Evolutionary conservation across 2,329 filamentous ascomycete species (phyloP).

Genomic region (Fusarium sp.): DNA sequence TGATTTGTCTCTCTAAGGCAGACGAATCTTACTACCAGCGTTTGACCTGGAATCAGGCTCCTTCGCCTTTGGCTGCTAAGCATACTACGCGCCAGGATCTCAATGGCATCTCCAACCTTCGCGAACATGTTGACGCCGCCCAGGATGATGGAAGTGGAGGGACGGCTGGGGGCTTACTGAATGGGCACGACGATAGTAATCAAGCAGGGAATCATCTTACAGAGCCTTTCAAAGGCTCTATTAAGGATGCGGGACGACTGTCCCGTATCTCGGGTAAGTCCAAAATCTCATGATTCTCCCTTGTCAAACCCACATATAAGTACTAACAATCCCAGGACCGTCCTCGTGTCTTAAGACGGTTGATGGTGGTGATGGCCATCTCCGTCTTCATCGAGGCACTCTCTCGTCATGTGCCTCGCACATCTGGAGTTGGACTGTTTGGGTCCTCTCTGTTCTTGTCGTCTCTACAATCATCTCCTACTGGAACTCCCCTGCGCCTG

Average conservation of each 20-base stretch:
- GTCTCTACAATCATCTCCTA: slow-evolving; percentile 49
- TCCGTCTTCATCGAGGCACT: slow-evolving; percentile 48
- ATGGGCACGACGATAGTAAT: slow-evolving; percentile 45
- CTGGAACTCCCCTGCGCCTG: slow-evolving; percentile 29
- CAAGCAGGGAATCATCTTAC: slow-evolving; percentile 34
- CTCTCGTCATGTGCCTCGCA: slow-evolving; percentile 47
- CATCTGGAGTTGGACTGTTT: slow-evolving; percentile 55
- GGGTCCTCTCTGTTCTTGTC: slow-evolving; percentile 56
- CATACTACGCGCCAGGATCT: slow-evolving; percentile 66
- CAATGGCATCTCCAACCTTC: slow-evolving; percentile 64
- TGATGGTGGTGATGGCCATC: slow-evolving; percentile 56
- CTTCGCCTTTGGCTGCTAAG: slow-evolving; percentile 59
- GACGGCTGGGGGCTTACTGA: slow-evolving; percentile 33
- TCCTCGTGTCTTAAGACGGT: slow-evolving; percentile 49
- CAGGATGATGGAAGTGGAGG: slow-evolving; percentile 49
- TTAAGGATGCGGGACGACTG: slow-evolving; percentile 48
- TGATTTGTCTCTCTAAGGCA: slow-evolving; percentile 67
- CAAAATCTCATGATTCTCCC: slow-evolving; percentile 7
- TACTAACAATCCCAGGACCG: slow-evolving; percentile 32
- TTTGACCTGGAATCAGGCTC: slow-evolving; percentile 65
- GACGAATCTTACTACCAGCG: slow-evolving; percentile 61
- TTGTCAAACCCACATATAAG: slow-evolving; percentile 3
- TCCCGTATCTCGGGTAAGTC: slow-evolving; percentile 44
- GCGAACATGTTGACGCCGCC: slow-evolving; percentile 54
- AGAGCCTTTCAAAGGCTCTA: slow-evolving; percentile 26